Evolutionary conservation across 495 filamentous ascomycete genomes (phyloP).

Genomic region (Neurospora sp.): DNA sequence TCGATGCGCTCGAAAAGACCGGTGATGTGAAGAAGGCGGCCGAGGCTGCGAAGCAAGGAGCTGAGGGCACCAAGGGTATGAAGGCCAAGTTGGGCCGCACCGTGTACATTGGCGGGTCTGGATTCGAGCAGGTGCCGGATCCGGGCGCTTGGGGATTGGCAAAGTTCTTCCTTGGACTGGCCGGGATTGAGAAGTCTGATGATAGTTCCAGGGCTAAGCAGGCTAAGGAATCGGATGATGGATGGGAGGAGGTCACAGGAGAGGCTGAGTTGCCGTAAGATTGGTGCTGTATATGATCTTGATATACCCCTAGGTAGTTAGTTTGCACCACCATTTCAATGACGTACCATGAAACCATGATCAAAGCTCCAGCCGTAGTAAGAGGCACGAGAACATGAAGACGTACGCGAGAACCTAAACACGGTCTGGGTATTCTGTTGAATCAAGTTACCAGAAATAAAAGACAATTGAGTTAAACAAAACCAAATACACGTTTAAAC

Average conservation of each 20-base stretch:
- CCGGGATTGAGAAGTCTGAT: constrained; percentile 30
- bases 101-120: constrained; percentile 86
- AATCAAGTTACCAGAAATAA: not conserved
- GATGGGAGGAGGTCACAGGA: constrained; percentile 14
- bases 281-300: not conserved
- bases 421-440: not conserved
- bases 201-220: constrained; percentile 17
- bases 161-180: constrained; percentile 71
- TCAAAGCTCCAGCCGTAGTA: not conserved
- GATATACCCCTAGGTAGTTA: not conserved
- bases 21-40: constrained; percentile 61
- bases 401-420: not conserved
- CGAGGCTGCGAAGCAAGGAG: constrained; percentile 61
- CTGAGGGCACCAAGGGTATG: constrained; percentile 84
- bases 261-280: not conserved
- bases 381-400: not conserved
- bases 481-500: not conserved
- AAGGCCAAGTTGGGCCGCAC: constrained; percentile 75
- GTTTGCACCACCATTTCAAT: not conserved
- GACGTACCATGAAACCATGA: not conserved
- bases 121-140: constrained; percentile 74
- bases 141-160: constrained; percentile 82
- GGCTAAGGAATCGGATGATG: constrained; percentile 6
- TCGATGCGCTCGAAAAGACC: constrained; percentile 53
- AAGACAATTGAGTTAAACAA: not conserved